These are phyloP conservation scores for Solanum chilense DNA, from an alignment of 257 asterid species.

Conservation along the genomic window DNA sequence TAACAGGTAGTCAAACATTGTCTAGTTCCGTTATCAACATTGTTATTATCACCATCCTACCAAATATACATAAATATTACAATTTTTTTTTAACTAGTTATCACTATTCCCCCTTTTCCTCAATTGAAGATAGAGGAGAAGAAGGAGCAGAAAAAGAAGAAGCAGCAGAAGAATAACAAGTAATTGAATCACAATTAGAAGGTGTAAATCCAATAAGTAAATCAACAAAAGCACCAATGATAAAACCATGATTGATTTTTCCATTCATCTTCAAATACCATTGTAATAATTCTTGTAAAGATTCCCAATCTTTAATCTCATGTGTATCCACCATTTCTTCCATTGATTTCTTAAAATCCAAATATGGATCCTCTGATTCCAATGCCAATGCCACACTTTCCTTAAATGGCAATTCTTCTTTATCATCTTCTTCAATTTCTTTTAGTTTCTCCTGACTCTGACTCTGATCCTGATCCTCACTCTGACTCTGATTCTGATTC, in stretches of 20 bases:
- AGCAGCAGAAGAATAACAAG: slow-evolving; percentile 7
- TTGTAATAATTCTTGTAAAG: slow-evolving; percentile 14
- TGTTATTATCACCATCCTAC: background rate
- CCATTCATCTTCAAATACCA: slow-evolving; percentile 27
- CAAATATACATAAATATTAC: background rate
- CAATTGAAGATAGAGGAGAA: slow-evolving; percentile 4
- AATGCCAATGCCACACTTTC: slow-evolving; percentile 17
- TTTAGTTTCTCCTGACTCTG: background rate
- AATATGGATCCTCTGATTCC: slow-evolving; percentile 21
- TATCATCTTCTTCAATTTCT: background rate
- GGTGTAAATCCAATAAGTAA: slow-evolving; percentile 2
- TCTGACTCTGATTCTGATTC: background rate
- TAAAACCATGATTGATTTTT: slow-evolving; percentile 11
- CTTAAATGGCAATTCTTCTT: background rate
- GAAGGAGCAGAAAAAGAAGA: slow-evolving; percentile 7
- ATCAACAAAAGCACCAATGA: slow-evolving; percentile 22
- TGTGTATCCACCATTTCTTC: slow-evolving; percentile 20
- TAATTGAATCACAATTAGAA: background rate
- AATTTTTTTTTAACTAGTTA: background rate
- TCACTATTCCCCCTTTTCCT: background rate
- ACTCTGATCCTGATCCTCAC: background rate
- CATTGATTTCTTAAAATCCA: slow-evolving; percentile 31
- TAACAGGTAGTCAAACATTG: fast-evolving
- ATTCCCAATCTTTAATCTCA: slow-evolving; percentile 20
- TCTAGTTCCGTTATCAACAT: background rate